These are phyloP conservation scores for Sugiyamaella grinbergsii DNA, from an alignment of 1,139 yeast species.

Conservation along the genomic window DNA sequence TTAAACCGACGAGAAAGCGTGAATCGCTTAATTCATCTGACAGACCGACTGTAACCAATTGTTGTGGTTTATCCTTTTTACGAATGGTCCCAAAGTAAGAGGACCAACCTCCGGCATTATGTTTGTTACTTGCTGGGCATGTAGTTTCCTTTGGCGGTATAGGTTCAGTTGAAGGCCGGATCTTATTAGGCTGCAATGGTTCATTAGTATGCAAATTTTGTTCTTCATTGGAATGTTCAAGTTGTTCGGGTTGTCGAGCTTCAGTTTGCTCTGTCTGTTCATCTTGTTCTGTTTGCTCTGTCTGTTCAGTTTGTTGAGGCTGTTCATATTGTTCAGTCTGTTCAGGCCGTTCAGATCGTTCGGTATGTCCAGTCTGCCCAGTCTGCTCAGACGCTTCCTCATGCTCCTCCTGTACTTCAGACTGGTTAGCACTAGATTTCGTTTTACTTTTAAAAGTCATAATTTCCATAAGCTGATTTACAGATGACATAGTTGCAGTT, in stretches of 20 bases:
- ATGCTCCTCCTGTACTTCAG: background rate
- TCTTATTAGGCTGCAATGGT: background rate
- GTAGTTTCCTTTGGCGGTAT: background rate
- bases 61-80: background rate
- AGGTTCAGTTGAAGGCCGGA: background rate
- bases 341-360: background rate
- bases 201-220: too few relatives aligned
- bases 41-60: conserved; percentile 14
- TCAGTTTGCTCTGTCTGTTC: background rate
- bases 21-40: conserved; percentile 33
- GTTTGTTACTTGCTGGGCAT: background rate
- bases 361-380: background rate
- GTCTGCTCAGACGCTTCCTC: background rate
- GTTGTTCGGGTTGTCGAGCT: too few relatives aligned
- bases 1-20: conserved; percentile 33
- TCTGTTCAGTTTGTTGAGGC: background rate
- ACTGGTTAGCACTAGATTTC: background rate
- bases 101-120: conserved; percentile 2
- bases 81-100: conserved; percentile 4
- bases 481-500: conserved; percentile 34
- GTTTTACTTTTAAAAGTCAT: conserved; percentile 21
- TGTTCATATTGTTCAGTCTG: background rate
- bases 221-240: background rate
- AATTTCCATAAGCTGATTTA: conserved; percentile 31
- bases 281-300: background rate